Conservation (phyloP, 352 stramenopile genomes). For the Globisporangium uncinulatum region DNA sequence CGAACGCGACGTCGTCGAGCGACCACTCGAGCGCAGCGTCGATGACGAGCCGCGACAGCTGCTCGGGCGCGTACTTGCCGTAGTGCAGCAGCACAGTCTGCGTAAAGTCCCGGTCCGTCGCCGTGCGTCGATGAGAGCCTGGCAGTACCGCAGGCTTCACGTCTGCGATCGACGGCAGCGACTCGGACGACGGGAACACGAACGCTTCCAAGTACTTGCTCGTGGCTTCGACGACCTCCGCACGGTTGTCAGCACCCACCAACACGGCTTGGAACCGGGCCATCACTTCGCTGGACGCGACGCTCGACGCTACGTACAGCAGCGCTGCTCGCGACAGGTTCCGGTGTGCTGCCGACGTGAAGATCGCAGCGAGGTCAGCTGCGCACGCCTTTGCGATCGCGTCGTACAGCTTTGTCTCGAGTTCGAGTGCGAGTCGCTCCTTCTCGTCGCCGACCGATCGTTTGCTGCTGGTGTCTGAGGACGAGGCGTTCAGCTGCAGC, state of each 20-base stretch:
- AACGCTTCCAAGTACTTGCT: constrained; percentile 74
- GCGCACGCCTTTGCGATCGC: constrained; percentile 63
- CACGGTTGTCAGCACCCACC: constrained; percentile 29
- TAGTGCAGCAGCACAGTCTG: constrained; percentile 67
- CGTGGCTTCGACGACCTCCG: constrained; percentile 52
- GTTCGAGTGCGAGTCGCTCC: constrained; percentile 44
- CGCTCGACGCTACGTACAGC: constrained; percentile 69
- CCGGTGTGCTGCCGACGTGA: constrained; percentile 41
- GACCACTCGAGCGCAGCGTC: constrained; percentile 71
- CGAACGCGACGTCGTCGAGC: constrained; percentile 62
- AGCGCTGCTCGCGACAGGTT: constrained; percentile 61
- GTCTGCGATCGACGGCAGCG: constrained; percentile 8
- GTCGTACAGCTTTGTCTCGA: constrained; percentile 78
- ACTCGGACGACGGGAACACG: constrained; percentile 47
- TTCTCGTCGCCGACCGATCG: constrained; percentile 27
- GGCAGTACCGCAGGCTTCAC: constrained; percentile 1
- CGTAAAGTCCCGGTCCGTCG: constrained; percentile 30
- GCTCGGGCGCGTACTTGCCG: constrained; percentile 64
- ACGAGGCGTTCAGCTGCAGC: constrained; percentile 17
- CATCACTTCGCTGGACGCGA: constrained; percentile 51
- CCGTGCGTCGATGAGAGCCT: neutral
- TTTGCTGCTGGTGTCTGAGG: neutral
- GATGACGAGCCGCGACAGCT: constrained; percentile 64
- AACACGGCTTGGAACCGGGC: constrained; percentile 38
- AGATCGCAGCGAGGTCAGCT: constrained; percentile 50